Evolutionary conservation across 2,329 filamentous ascomycete species (phyloP), one percentile per base, ranked within the genome.

Genomic region (Trichoderma harzianum): DNA sequence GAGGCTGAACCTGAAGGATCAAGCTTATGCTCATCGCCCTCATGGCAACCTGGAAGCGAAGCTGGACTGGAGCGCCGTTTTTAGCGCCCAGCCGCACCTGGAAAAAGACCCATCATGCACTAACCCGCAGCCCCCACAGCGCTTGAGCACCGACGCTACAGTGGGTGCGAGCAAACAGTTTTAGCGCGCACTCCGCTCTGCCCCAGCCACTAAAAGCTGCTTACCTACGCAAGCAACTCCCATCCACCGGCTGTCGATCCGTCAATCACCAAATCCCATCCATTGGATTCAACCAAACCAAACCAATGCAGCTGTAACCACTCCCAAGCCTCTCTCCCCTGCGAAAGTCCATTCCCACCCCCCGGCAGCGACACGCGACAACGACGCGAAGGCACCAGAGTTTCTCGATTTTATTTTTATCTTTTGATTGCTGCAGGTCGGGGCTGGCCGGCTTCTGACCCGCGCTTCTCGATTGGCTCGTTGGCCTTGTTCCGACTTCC

Each of bases 391-490:
- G 57, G 57, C 55, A 61, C 26, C 43, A 55, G 28, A 47, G n/a
- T 36, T 66, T 18, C 30, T 24, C 18, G 10, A 3, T n/a, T 58
- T 43, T 39, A 32, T 55, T 55, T 36, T 43, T 57, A 36, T 58
- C 53, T 60, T 47, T 30, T 18, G 11, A 36, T 62, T 47, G 55
- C 55, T 61, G 67, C 67, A 62, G 24, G 39, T 47, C 21, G 66
- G 51, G 24, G 53, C 57, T 62, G 39, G 39, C 26, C 28, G 55
- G 66, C 55, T 47, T 60, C 55, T 32, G 11, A 62, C 57, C 58
- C 24, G 58, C 67, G 28, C 39, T n/a, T 34, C 32, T 65, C 67
- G 57, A 69, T 69, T 69, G 67, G 66, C 57, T 66, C 63, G 39
- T 51, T 61, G 55, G 66, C 34, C 36, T 43, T 61, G 24, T 43